Evolutionary conservation across 352 stramenopile genomes (phyloP).

Genomic region (Phytophthora sp.): DNA sequence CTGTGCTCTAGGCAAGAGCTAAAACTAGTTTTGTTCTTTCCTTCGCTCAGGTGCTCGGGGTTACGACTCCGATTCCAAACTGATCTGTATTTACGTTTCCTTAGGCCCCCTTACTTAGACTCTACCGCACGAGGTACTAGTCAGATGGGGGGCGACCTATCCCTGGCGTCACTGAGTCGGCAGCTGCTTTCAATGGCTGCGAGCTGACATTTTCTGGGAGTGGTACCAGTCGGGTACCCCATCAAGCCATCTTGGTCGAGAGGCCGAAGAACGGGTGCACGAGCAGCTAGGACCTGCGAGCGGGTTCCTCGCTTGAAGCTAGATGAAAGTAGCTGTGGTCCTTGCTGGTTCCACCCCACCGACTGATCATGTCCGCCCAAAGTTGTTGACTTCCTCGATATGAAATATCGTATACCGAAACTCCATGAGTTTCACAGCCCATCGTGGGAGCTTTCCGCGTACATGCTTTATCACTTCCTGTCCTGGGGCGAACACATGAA

Average conservation of each 20-base stretch:
- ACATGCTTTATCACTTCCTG: constrained; percentile 10
- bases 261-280: neutral
- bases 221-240: too few relatives aligned
- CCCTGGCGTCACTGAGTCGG: too few relatives aligned
- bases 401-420: constrained; percentile 17
- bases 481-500: constrained; percentile 2
- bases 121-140: too few relatives aligned
- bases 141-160: too few relatives aligned
- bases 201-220: too few relatives aligned
- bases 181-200: too few relatives aligned
- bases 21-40: too few relatives aligned
- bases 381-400: constrained; percentile 9
- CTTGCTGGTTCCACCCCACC: constrained; percentile 13
- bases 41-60: too few relatives aligned
- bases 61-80: too few relatives aligned
- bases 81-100: too few relatives aligned
- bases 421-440: constrained; percentile 12
- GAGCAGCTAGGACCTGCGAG: neutral
- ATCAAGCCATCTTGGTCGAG: constrained; percentile 19
- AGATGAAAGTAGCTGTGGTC: neutral
- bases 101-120: too few relatives aligned
- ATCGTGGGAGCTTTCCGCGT: neutral
- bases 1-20: too few relatives aligned
- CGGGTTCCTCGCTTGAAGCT: neutral
- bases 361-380: constrained; percentile 27